phyloP scores from a whole-genome alignment of 2,329 filamentous ascomycete species.

The Colletotrichum tropicicola region DNA sequence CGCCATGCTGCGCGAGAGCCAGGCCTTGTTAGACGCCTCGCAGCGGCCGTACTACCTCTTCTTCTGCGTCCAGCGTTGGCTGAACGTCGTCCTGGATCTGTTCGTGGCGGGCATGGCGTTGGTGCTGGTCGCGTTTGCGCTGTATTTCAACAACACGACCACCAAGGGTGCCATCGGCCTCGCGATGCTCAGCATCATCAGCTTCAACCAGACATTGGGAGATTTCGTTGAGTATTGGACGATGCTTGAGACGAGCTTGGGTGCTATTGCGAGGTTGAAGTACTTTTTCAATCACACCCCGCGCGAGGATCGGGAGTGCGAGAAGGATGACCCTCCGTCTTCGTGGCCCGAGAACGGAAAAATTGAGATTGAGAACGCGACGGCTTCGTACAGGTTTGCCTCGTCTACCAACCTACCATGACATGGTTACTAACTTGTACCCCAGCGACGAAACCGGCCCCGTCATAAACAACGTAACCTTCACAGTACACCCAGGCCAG shows the following conservation, averaged over 20 bases:
- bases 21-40: conserved; percentile 49
- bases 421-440: background rate
- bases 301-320: conserved; percentile 35
- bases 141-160: conserved; percentile 36
- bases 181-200: conserved; percentile 37
- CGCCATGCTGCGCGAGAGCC: conserved; percentile 45
- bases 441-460: conserved; percentile 32
- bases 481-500: conserved; percentile 44
- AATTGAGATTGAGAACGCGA: conserved; percentile 38
- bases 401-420: conserved; percentile 28
- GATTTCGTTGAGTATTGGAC: conserved; percentile 46
- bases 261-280: conserved; percentile 45
- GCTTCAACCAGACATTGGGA: conserved; percentile 40
- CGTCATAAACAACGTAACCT: conserved; percentile 30
- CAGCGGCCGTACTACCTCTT: conserved; percentile 61
- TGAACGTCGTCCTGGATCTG: conserved; percentile 56
- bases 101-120: conserved; percentile 58
- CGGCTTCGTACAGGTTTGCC: conserved; percentile 36
- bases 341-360: conserved; percentile 39
- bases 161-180: conserved; percentile 42
- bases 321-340: background rate
- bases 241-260: conserved; percentile 44
- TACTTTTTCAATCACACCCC: conserved; percentile 36
- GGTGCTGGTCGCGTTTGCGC: conserved; percentile 56
- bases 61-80: conserved; percentile 58